Base-by-base conservation (phyloP, 1,139 yeast species). In the Hansenula lynferdii region DNA sequence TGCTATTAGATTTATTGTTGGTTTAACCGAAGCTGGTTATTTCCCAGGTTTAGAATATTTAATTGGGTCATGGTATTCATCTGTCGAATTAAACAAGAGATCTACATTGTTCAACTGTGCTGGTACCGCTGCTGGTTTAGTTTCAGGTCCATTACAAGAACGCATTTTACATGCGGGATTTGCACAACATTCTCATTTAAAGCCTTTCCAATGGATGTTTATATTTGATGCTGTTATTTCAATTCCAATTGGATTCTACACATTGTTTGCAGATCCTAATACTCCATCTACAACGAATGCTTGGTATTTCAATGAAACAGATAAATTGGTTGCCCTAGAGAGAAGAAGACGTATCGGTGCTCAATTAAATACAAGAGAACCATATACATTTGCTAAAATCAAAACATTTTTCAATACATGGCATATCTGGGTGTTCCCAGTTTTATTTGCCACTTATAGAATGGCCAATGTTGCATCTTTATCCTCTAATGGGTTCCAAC, bases 1-100 rank as follows among this genome's bases (percentile, higher is more conserved):
- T 55, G 81, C 74, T 1, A 45, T 75, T 25, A 57, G 84, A 33
- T 78, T 77, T 9, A 7, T 77, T 23, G 53, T 77, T 33, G 85
- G 83, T 0, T 57, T 75, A 11, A 62, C 69, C 5, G 84, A 77
- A 53, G 64, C 22, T 20, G 22, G 22, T 20, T 20, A 20, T 20
- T 20, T 20, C 22, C 22, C 22, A 20, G 22, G 22, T 77, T 8
- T 74, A 40, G 70, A 28, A 17, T 28, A 28, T 28, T 10, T 28
- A 8, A 62, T 69, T 3, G 72, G 79, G 4, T 61, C 70, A n/a
- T 70, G 72, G 67, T 70, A 70, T 48, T 54, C 56, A 26, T 58
- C 60, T 3, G 56, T 55, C 7, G 78, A 74, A 43, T 56, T 72
- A 25, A 62, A 69, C 29, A 66, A 72, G 40, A 56, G 83, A 43